These are phyloP conservation scores for Globisporangium echinulatum DNA, from an alignment of 352 stramenopile species.

Conservation along the genomic window DNA sequence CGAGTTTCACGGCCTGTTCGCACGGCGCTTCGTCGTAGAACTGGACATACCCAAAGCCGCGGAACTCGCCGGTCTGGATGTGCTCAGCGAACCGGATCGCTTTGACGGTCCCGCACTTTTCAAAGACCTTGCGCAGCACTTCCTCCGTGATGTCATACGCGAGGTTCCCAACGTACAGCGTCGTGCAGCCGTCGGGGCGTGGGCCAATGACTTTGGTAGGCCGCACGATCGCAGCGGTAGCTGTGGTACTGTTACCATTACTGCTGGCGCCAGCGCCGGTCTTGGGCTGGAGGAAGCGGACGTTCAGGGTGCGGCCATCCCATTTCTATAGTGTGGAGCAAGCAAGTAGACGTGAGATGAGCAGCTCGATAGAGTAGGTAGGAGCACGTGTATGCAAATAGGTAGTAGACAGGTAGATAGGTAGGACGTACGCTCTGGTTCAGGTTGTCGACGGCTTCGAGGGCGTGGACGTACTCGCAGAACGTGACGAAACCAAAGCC, in stretches of 20 bases:
- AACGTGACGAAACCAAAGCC: constrained; percentile 85
- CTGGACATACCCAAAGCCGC: constrained; percentile 88
- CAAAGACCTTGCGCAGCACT: constrained; percentile 77
- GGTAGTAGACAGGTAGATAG: background rate
- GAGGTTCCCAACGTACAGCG: constrained; percentile 95
- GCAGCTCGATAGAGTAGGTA: too few relatives aligned
- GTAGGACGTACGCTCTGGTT: constrained; percentile 42
- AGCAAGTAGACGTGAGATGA: background rate
- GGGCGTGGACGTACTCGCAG: constrained; percentile 66
- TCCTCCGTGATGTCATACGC: constrained; percentile 93
- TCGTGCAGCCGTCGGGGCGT: constrained; percentile 83
- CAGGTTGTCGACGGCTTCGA: constrained; percentile 71
- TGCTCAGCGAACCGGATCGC: constrained; percentile 81
- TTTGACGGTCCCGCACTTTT: constrained; percentile 67
- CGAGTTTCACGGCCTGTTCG: constrained; percentile 73
- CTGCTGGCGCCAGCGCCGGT: constrained; percentile 7
- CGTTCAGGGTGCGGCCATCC: constrained; percentile 75
- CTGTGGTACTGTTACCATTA: constrained; percentile 1
- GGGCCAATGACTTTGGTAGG: constrained; percentile 52
- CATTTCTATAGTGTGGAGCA: constrained; percentile 46
- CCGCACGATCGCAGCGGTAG: background rate
- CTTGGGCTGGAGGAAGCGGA: constrained; percentile 81
- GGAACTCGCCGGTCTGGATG: constrained; percentile 83
- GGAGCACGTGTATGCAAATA: background rate
- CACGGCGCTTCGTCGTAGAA: constrained; percentile 89